Base-by-base conservation (phyloP, 2,329 filamentous ascomycete species). In the Lasiodiplodia gonubiensis region DNA sequence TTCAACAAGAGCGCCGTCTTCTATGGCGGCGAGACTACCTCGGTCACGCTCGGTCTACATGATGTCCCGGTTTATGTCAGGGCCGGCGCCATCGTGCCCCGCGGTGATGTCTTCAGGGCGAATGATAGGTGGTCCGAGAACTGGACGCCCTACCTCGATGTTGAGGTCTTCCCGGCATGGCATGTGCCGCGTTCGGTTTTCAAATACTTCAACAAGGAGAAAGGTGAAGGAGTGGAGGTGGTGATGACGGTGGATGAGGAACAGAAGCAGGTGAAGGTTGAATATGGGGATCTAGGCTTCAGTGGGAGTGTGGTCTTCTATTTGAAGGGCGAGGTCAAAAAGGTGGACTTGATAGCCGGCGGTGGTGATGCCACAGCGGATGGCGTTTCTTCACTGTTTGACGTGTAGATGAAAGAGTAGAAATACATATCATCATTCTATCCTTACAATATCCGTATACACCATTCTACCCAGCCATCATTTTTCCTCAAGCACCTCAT, bases 61-160 rank as follows among this genome's bases (percentile, higher is more conserved):
- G 69, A 71, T n/a, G 68, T 72, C 10, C 77, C 77, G 5, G 76
- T 77, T 0, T 79, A 76, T 60, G 72, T 79, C 3, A 72, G 67
- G 16, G 75, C 75, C 39, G 77, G 78, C 33, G 73, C 77, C 10
- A 76, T 79, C 27, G 70, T 80, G 16, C 72, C 73, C 2, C 71
- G 72, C 2, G 78, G 76, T 5, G 77, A 79, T 65, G 70, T 79
- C 27, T 73, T 69, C 54, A 72, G 76, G 67, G 77, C 74, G 2
- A 79, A 79, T 61, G 73, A 75, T n/a, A 75, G 73, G 52, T 79
- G 76, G 77, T 71, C 73, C 7, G 67, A 73, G 33, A 69, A 74
- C 51, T 79, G 76, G 77, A 64, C 68, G 55, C 74, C 76, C 18
- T 64, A 53, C 25, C 71, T 79, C 0, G 68, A 68, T 14, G 69